Evolutionary conservation across 1,284 basidiomycete species (phyloP).

Genomic region (Puccinia triticina): DNA sequence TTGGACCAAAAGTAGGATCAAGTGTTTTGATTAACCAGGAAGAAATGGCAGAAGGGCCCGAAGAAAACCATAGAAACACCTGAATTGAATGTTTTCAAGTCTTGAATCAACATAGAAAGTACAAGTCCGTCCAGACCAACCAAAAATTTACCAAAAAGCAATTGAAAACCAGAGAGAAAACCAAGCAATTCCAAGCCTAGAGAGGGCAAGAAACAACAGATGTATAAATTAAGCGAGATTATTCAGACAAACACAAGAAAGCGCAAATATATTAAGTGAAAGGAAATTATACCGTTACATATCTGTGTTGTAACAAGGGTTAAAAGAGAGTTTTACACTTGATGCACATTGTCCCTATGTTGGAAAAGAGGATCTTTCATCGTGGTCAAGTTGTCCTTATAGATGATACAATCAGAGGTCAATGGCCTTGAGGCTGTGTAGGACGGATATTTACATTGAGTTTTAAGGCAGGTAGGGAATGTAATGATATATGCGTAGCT

Average conservation of each 20-base stretch:
- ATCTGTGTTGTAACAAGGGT: not conserved
- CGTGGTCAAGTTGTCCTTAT: not conserved
- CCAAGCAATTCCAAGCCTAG: not conserved
- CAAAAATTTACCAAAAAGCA: not conserved
- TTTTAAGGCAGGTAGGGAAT: not conserved
- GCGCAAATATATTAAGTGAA: not conserved
- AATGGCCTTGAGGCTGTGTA: not conserved
- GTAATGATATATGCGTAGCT: not conserved
- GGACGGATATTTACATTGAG: not conserved
- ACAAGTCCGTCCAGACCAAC: not conserved
- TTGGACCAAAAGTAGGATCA: no score
- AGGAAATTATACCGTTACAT: not conserved
- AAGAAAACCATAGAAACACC: not conserved
- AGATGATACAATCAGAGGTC: not conserved
- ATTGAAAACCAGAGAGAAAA: not conserved
- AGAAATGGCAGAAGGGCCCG: no score
- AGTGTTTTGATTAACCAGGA: no score
- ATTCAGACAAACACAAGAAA: not conserved
- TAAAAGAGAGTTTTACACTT: not conserved
- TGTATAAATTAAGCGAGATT: not conserved
- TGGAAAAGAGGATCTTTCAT: not conserved
- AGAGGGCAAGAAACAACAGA: conserved; percentile 9
- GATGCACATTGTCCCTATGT: not conserved
- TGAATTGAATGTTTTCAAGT: not conserved
- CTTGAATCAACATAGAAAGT: not conserved